A percentile compares a stretch with the other conserved stretches of the same genome.
Conservation (phyloP, 768 basidiomycete genomes). For the Saitozyma podzolica region DNA sequence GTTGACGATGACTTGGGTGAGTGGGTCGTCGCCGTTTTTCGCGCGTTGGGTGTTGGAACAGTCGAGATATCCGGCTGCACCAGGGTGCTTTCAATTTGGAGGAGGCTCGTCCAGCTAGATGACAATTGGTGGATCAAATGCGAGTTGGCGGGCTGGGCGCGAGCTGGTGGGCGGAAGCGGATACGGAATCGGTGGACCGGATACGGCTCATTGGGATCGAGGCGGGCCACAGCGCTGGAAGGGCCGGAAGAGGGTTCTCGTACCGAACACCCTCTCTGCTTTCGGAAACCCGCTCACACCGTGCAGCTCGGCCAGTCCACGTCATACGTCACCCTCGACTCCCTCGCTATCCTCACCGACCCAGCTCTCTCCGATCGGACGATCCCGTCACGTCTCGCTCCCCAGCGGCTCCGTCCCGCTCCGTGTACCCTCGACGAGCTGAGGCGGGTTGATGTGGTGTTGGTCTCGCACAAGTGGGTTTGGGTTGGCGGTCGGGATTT, state of each 20-base stretch:
- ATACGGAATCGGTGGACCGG: too few species aligned
- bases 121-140: too few species aligned
- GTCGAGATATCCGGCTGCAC: too few species aligned
- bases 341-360: slow-evolving; percentile 50
- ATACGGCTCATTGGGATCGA: too few species aligned
- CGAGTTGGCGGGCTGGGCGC: too few species aligned
- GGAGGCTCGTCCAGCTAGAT: too few species aligned
- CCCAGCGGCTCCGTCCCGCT: slow-evolving; percentile 44
- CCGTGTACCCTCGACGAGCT: slow-evolving; percentile 46
- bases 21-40: neutral
- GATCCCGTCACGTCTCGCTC: slow-evolving; percentile 39
- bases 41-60: too few species aligned
- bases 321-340: slow-evolving; percentile 47
- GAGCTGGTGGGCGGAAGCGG: too few species aligned
- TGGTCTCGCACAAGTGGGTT: slow-evolving; percentile 52
- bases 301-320: slow-evolving; percentile 53
- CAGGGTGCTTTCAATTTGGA: too few species aligned
- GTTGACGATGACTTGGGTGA: slow-evolving; percentile 37
- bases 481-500: neutral
- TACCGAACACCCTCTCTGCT: neutral
- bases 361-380: slow-evolving; percentile 50
- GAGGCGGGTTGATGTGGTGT: slow-evolving; percentile 47
- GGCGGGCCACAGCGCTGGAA: too few species aligned
- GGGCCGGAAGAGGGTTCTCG: too few species aligned
- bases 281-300: neutral